Evolutionary conservation across 352 stramenopile genomes (phyloP), one percentile per base, ranked within the genome.

Genomic region (Ophiocytium majus): DNA sequence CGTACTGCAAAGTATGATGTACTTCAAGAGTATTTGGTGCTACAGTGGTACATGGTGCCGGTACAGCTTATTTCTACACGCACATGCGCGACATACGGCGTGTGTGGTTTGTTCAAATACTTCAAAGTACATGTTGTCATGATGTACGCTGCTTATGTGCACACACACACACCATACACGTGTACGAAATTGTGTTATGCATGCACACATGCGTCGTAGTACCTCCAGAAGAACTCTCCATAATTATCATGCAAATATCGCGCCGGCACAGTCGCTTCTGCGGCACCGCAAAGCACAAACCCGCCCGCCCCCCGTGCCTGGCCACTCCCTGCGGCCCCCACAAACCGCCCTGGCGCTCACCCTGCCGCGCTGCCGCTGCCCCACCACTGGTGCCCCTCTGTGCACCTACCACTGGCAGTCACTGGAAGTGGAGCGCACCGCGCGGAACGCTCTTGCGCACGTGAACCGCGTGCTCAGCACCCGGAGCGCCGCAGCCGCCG

Each of bases 391-490:
- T 28, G 19, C 28, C 28, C 19, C 57, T 19, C 57, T 23, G 28
- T 23, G 57, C 57, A 23, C 28, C 17, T 23, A 23, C 19, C 57
- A 66, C 28, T 66, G 19, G 57, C 64, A 76, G 64, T 34, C 64
- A 5, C 64, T 76, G 31, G 64, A 76, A 5, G 17, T 37, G 31
- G 64, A 76, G 34, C 31, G 34, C 80, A 79, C 79, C 23, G 80
- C 71, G 34, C 28, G 49, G 43, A 76, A 71, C 33, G 84, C 86
- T 5, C 82, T 88, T 31, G 32, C n/a, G 10, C 37, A 35, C n/a
- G 80, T 88, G 9, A 88, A 88, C 84, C 23, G 49, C 9, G 75
- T 79, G 34, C 80, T 88, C 5, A 79, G 79, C 19, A 71, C 80
- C 9, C 19, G 79, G 80, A 32, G 75, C 43, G 82, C 34, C 34